Conservation (phyloP, 176 grass and related monocot genomes). For the Hyparrhenia diplandra region DNA sequence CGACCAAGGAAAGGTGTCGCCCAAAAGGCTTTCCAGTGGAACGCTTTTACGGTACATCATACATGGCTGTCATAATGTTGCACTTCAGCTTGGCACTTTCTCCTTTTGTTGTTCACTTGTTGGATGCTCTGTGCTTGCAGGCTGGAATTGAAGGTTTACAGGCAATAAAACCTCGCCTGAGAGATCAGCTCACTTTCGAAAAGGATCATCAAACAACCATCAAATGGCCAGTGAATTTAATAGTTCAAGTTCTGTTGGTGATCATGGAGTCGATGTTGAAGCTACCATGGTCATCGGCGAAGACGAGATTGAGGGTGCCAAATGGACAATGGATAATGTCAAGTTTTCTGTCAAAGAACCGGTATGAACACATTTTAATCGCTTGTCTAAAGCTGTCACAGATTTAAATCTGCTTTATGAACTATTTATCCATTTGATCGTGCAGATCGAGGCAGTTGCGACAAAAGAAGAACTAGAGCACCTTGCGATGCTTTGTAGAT, state of each 20-base stretch:
- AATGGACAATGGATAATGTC: constrained; percentile 89
- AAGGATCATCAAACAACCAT: constrained; percentile 38
- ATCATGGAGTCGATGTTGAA: constrained; percentile 80
- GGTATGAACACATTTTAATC: constrained; percentile 38
- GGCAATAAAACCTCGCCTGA: constrained; percentile 79
- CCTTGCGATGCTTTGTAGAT: constrained; percentile 70
- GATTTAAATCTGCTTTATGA: constrained; percentile 26
- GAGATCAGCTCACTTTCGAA: constrained; percentile 32
- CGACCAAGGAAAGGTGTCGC: constrained; percentile 22
- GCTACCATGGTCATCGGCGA: constrained; percentile 56
- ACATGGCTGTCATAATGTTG: background rate
- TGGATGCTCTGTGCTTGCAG: constrained; percentile 40
- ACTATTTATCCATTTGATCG: constrained; percentile 9
- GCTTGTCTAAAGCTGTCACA: constrained; percentile 9
- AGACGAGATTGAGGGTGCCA: constrained; percentile 60
- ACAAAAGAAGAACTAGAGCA: constrained; percentile 93
- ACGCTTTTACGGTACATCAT: constrained; percentile 62
- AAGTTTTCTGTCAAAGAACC: constrained; percentile 97
- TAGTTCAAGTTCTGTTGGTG: constrained; percentile 32
- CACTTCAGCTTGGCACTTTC: constrained; percentile 14
- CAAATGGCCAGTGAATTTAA: constrained; percentile 18
- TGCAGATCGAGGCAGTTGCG: constrained; percentile 88
- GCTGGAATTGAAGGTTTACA: constrained; percentile 84
- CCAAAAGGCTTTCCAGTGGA: constrained; percentile 70
- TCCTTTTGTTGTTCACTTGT: constrained; percentile 21